Evolutionary conservation across 768 basidiomycete species (phyloP), one percentile per base, ranked within the genome.

Genomic region (Epithele typhae): DNA sequence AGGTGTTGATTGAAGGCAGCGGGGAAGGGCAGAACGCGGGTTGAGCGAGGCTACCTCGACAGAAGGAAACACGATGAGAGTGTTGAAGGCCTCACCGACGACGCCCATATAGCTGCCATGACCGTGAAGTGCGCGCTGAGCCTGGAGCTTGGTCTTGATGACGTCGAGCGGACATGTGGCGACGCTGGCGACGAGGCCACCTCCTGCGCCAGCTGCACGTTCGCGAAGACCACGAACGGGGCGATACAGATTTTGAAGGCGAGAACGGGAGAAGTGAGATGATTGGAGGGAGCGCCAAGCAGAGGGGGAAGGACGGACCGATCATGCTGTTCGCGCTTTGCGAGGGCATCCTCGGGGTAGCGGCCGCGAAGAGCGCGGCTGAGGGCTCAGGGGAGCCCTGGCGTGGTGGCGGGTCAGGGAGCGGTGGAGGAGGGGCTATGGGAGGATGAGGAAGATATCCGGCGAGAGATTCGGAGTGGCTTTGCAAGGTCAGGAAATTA

Each of bases 141-240:
- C 96, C 69, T 99, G 96, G 40, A 99, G 68, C 56, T 91, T 90
- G 3, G 96, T 99, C 75, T 98, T 99, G 68, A 99, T 76, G 46
- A 99, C 95, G 67, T 99, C 96, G 40, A 99, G 76, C 10, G 96
- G 96, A 66, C 96, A 99, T 6, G 95, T 98, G 46, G 91, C 89
- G 52, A 98, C 74, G 66, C 87, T 89, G 41, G 92, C 87, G 55
- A 92, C 84, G 52, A 99, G 74, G 48, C 96, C 96, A 44, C 95
- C 92, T 24, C 92, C 92, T 30, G 95, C 95, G 46, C 96, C 96
- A 62, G 96, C 92, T 90, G 58, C 3, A n/a, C n/a, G n/a, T n/a
- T n/a, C n/a, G n/a, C n/a, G n/a, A n/a, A n/a, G n/a, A n/a, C n/a
- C n/a, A n/a, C n/a, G n/a, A n/a, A n/a, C n/a, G 30, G 11, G 40